phyloP scores from a whole-genome alignment of 495 filamentous ascomycete species.

The Talaromyces proteolyticus region DNA sequence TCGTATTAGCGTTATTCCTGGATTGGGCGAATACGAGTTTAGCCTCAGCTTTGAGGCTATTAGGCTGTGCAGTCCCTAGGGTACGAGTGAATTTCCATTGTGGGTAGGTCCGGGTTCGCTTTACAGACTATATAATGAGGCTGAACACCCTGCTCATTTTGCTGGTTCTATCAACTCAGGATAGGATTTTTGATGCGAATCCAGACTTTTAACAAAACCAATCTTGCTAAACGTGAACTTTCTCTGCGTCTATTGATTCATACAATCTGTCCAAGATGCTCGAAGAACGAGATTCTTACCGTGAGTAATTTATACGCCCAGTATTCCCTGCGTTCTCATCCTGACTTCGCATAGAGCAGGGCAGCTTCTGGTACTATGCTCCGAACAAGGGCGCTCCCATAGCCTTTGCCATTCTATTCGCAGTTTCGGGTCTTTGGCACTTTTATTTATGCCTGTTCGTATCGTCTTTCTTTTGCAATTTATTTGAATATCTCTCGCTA shows the following conservation, averaged over 20 bases:
- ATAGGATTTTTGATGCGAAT: no score
- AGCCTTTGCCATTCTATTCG: slow-evolving; percentile 61
- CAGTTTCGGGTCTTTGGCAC: slow-evolving; percentile 51
- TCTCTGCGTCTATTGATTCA: no score
- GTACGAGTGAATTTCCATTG: neutral
- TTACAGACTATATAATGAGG: no score
- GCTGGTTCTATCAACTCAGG: no score
- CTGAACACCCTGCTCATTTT: no score
- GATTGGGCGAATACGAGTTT: neutral
- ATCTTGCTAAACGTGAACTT: no score
- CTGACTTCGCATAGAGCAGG: slow-evolving; percentile 25
- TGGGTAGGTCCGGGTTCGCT: no score
- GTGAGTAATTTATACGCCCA: slow-evolving; percentile 7
- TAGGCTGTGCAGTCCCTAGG: no score
- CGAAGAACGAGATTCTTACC: slow-evolving; percentile 12
- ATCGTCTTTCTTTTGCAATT: neutral
- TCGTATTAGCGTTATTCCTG: neutral
- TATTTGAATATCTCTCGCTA: slow-evolving; percentile 1
- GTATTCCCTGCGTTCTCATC: neutral
- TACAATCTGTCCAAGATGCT: no score
- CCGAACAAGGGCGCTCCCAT: slow-evolving; percentile 69
- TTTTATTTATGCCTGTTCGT: slow-evolving; percentile 58
- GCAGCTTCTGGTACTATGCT: slow-evolving; percentile 64
- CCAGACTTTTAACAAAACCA: no score
- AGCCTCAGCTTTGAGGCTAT: neutral